These are phyloP conservation scores for Tulasnella sp. DNA, from an alignment of 768 basidiomycete genomes.

Conservation along the genomic window DNA sequence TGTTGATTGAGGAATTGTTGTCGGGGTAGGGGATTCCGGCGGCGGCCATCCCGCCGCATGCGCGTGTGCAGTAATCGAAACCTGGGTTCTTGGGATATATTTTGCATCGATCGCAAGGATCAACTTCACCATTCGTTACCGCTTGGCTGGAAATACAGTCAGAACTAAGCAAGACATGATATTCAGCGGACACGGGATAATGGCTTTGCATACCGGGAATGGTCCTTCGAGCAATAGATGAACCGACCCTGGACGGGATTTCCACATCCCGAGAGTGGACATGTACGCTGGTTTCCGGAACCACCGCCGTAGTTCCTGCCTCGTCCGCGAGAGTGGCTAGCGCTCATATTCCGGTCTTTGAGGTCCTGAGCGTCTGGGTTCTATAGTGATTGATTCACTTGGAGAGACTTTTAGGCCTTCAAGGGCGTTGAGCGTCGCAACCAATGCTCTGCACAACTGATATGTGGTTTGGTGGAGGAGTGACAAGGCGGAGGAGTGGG, in stretches of 20 bases:
- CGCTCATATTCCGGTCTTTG: background rate
- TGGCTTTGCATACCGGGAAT: background rate
- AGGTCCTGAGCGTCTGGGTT: background rate
- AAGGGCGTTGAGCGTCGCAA: background rate
- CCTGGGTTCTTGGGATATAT: background rate
- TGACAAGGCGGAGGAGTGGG: background rate
- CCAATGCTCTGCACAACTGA: background rate
- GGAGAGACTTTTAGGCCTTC: too few species aligned
- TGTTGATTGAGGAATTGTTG: background rate
- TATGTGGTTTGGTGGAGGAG: background rate
- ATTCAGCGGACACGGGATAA: too few species aligned
- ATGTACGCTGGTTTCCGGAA: background rate
- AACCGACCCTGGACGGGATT: background rate
- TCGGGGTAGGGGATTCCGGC: background rate
- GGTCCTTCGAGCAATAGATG: background rate
- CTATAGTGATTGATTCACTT: background rate
- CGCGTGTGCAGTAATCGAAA: background rate
- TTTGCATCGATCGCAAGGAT: background rate
- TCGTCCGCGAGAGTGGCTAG: background rate
- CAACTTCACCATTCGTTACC: background rate
- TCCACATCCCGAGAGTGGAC: background rate
- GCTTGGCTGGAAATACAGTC: too few species aligned
- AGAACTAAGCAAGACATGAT: too few species aligned
- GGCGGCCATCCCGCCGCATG: background rate
- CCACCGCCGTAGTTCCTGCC: background rate